Evolutionary conservation across 208 protist genomes (phyloP), one percentile per base, ranked within the genome.

Genomic region (Angomonas ambiguus): DNA sequence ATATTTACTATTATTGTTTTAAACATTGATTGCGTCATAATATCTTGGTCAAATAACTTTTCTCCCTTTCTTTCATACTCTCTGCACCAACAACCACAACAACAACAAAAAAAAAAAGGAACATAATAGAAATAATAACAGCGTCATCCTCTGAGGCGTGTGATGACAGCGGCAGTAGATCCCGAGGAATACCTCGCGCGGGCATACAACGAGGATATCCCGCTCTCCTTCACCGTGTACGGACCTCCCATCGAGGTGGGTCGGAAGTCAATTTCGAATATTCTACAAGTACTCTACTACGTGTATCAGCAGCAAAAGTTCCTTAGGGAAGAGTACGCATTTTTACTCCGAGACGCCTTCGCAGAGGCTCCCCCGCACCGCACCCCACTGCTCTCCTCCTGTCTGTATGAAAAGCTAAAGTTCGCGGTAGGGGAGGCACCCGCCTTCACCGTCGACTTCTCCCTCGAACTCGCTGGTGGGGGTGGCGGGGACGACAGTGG

Each of bases 281-380:
- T 4, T 18, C 8, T 8, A n/a, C 6, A 18, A 5, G 6, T 55
- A 5, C 16, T 55, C 6, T 10, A 4, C 6, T 4, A 30, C 10
- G 49, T 63, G 53, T 6, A 55, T 28, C 65, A 62, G 65, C 56
- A 62, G 0, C 41, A 63, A 33, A 16, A 16, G 24, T 35, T 64
- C 11, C 34, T 71, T 22, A 28, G 28, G 2, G 53, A 30, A n/a
- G n/a, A n/a, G n/a, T n/a, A n/a, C n/a, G n/a, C n/a, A n/a, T n/a
- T n/a, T n/a, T n/a, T n/a, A n/a, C n/a, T n/a, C n/a, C n/a, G n/a
- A n/a, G n/a, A n/a, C n/a, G n/a, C n/a, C n/a, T n/a, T n/a, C n/a
- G n/a, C n/a, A n/a, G 38, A 45, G 16, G 38, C 16, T n/a, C 38
- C 38, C 38, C 49, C 49, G n/a, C 8, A 5, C 49, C 49, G 49